These are phyloP conservation scores for Jasminum sambac DNA, from an alignment of 257 asterid species.

Conservation along the genomic window DNA sequence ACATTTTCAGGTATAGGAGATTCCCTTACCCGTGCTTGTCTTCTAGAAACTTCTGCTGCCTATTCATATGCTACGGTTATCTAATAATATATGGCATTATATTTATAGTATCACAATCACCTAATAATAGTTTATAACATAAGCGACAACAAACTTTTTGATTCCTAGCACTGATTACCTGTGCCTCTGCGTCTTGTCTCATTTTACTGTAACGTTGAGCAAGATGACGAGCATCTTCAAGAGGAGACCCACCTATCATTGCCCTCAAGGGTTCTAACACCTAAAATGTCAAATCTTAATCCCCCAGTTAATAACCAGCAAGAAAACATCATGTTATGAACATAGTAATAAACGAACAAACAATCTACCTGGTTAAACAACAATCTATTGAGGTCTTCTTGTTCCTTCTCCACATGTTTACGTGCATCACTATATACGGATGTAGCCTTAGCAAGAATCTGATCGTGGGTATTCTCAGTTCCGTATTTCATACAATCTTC, in stretches of 20 bases:
- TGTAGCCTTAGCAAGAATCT: conserved; percentile 83
- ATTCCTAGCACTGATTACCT: conserved; percentile 44
- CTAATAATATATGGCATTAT: conserved; percentile 13
- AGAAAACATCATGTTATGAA: conserved; percentile 3
- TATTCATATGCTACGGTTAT: conserved; percentile 33
- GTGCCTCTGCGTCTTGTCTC: conserved; percentile 99
- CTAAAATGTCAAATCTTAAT: conserved; percentile 33
- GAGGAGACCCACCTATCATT: conserved; percentile 73
- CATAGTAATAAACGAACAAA: conserved; percentile 2
- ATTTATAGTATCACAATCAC: conserved; percentile 19
- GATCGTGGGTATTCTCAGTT: conserved; percentile 72
- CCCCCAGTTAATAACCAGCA: no score
- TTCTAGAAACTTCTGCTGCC: conserved; percentile 93
- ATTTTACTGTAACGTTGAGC: conserved; percentile 95
- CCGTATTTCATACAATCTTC: conserved; percentile 91
- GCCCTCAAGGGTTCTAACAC: conserved; percentile 95
- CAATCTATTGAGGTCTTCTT: conserved; percentile 75
- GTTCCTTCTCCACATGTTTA: conserved; percentile 90
- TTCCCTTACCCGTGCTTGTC: conserved; percentile 93
- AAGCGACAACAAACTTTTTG: conserved; percentile 6
- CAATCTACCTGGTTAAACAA: conserved; percentile 77
- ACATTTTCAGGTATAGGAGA: conserved; percentile 94
- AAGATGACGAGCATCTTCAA: conserved; percentile 99
- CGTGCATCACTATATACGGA: conserved; percentile 92
- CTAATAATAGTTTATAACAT: conserved; percentile 15